Percentiles rank a stretch among this genome's conserved stretches.
These are phyloP conservation scores for Colletotrichum tabaci DNA, from an alignment of 2,329 filamentous ascomycete species.

Conservation along the genomic window DNA sequence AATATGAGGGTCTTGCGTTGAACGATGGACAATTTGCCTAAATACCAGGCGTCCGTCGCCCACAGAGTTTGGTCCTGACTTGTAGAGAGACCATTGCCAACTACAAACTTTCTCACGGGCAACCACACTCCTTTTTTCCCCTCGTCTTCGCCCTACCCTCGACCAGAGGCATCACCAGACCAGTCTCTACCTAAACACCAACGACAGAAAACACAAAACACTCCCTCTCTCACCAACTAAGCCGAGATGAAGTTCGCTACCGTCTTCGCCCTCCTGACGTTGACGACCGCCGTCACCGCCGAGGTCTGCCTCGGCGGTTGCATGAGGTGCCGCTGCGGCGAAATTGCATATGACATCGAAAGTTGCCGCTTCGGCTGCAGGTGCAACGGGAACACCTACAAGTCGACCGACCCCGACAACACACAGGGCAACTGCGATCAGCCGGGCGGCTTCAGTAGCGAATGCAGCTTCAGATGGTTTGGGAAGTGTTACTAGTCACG, in stretches of 20 bases:
- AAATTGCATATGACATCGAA: slow-evolving; percentile 4
- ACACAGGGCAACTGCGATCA: slow-evolving; percentile 14
- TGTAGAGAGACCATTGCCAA: not conserved
- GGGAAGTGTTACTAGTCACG: not conserved
- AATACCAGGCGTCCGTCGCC: not conserved
- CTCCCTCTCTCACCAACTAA: not conserved
- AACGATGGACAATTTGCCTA: not conserved
- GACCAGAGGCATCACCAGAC: not conserved
- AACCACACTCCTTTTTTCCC: not conserved
- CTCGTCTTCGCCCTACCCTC: too few species aligned
- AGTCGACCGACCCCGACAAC: not conserved
- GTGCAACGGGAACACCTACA: slow-evolving; percentile 5
- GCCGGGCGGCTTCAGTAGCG: not conserved
- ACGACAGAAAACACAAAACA: not conserved
- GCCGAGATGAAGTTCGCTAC: not conserved
- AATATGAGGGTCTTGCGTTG: not conserved
- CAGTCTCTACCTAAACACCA: not conserved
- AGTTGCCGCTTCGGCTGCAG: not conserved
- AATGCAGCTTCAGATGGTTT: not conserved
- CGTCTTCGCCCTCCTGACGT: not conserved
- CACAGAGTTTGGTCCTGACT: not conserved
- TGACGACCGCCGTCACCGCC: not conserved
- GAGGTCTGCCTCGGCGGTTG: slow-evolving; percentile 3
- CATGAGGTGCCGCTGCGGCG: slow-evolving; percentile 16
- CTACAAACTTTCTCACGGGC: not conserved